Percentiles rank a stretch among this genome's conserved stretches.
phyloP scores from a whole-genome alignment of 352 stramenopile genomes.

The Pythium sp. region DNA sequence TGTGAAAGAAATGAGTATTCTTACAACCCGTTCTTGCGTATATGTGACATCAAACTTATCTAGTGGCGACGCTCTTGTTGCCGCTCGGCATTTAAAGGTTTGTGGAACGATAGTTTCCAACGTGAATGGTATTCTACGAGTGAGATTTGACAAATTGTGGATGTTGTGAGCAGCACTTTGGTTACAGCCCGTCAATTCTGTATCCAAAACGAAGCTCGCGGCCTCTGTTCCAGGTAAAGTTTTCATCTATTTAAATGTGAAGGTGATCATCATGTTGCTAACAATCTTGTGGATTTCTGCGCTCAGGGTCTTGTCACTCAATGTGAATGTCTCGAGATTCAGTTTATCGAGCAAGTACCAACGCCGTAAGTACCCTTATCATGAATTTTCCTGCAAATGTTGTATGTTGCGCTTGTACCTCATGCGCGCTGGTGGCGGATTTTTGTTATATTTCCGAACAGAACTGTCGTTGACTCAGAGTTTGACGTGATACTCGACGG shows the following conservation, averaged over 20 bases:
- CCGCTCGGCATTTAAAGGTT: constrained; percentile 94
- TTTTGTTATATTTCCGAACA: constrained; percentile 13
- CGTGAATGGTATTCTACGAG: background rate
- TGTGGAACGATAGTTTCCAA: background rate
- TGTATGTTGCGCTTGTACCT: background rate
- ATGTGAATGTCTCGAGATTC: constrained; percentile 73
- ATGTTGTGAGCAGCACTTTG: constrained; percentile 86
- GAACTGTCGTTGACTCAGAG: constrained; percentile 38
- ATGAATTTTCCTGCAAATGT: background rate
- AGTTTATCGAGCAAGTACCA: constrained; percentile 55
- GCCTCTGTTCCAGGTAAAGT: constrained; percentile 70
- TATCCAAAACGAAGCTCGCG: constrained; percentile 93
- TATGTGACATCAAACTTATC: background rate
- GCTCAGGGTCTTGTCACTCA: constrained; percentile 69
- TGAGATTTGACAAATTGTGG: background rate
- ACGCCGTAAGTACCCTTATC: constrained; percentile 28
- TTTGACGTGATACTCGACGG: constrained; percentile 96
- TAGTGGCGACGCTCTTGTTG: constrained; percentile 97
- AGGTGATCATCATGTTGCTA: background rate
- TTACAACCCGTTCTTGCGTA: background rate
- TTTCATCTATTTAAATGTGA: background rate
- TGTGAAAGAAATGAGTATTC: background rate
- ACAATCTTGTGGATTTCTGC: background rate
- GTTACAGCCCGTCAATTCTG: constrained; percentile 91
- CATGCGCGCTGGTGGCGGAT: background rate